Evolutionary conservation across 2,329 filamentous ascomycete species (phyloP).

Genomic region (Arthrobotrys sphaeroides): DNA sequence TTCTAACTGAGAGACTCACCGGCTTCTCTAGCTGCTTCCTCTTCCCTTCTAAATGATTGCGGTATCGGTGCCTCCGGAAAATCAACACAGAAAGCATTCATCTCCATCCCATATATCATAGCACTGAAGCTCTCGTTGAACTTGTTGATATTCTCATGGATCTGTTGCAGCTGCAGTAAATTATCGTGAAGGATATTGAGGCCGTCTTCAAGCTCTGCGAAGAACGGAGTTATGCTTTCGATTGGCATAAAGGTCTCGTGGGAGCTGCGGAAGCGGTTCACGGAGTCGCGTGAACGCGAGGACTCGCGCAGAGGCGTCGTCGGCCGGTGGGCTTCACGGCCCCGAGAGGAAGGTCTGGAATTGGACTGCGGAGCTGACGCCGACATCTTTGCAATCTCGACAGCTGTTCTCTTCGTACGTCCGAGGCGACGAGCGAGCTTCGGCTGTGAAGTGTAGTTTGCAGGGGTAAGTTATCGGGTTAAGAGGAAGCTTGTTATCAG

Average conservation of each 20-base stretch:
- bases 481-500: background rate
- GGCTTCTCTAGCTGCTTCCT: slow-evolving; percentile 57
- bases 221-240: slow-evolving; percentile 84
- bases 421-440: background rate
- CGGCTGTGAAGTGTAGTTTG: background rate
- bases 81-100: slow-evolving; percentile 99
- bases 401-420: background rate
- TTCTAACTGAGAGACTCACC: background rate
- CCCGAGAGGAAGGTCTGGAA: slow-evolving; percentile 39
- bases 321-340: slow-evolving; percentile 66
- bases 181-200: slow-evolving; percentile 97
- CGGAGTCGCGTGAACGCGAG: slow-evolving; percentile 86
- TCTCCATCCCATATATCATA: slow-evolving; percentile 95
- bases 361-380: slow-evolving; percentile 21
- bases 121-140: slow-evolving; percentile 97
- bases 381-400: slow-evolving; percentile 2
- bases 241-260: slow-evolving; percentile 73
- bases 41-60: slow-evolving; percentile 78
- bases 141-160: slow-evolving; percentile 91
- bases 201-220: slow-evolving; percentile 90
- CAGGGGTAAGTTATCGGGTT: background rate
- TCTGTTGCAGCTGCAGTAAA: slow-evolving; percentile 94
- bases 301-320: slow-evolving; percentile 91
- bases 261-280: slow-evolving; percentile 71
- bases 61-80: slow-evolving; percentile 89